These are phyloP conservation scores for Trichoderma erinaceum DNA, from an alignment of 495 filamentous ascomycete species.

Conservation along the genomic window DNA sequence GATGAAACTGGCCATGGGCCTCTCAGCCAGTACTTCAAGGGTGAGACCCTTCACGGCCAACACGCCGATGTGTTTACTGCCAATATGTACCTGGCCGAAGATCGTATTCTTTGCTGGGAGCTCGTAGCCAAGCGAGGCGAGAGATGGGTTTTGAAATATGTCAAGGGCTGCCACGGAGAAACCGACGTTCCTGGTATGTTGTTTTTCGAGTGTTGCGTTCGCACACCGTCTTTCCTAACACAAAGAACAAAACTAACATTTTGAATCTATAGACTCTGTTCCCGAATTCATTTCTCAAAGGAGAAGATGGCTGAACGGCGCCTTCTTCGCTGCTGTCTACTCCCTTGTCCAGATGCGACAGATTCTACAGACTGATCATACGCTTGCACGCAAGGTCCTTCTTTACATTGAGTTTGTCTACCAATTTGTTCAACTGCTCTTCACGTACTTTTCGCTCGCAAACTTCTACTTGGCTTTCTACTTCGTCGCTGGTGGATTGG, in stretches of 20 bases:
- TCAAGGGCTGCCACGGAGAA: conserved; percentile 90
- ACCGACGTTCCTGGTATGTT: conserved; percentile 89
- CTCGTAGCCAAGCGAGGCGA: conserved; percentile 91
- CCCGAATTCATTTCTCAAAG: conserved; percentile 96
- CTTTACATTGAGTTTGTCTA: conserved; percentile 96
- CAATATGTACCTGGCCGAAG: conserved; percentile 98
- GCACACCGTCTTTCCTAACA: background rate
- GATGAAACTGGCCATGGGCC: conserved; percentile 93
- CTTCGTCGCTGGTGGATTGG: conserved; percentile 94
- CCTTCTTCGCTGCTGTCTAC: conserved; percentile 98
- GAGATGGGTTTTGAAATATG: conserved; percentile 96
- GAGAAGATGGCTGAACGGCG: conserved; percentile 94
- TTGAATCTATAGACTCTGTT: conserved; percentile 48
- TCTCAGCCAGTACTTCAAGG: conserved; percentile 98
- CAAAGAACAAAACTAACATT: conserved; percentile 15
- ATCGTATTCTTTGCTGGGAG: conserved; percentile 99
- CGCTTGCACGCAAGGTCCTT: conserved; percentile 76
- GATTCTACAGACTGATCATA: conserved; percentile 93
- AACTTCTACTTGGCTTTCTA: conserved; percentile 99
- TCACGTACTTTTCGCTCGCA: conserved; percentile 96
- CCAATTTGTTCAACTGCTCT: conserved; percentile 81
- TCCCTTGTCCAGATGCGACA: conserved; percentile 91
- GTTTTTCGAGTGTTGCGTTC: background rate
- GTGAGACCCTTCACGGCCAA: conserved; percentile 92
- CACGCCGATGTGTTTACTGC: conserved; percentile 98